Base-by-base conservation (phyloP, 2,329 filamentous ascomycete genomes). In the Penicillium sumatraense region DNA sequence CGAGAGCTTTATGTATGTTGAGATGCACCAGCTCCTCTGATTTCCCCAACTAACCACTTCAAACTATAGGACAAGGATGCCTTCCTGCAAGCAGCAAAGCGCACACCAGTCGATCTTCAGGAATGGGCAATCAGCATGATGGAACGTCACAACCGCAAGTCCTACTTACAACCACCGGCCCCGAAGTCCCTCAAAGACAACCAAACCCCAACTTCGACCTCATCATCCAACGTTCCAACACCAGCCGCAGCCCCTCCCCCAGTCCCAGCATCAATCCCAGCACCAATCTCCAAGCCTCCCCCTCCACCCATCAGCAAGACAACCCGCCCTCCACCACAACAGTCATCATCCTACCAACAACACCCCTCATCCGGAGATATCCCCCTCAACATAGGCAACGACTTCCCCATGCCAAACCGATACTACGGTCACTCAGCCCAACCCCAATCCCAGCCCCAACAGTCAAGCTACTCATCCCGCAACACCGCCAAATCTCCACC, bases 101-200 rank as follows among this genome's bases (percentile, higher is more conserved):
- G 93, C 64, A 99, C 95, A 1, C 95, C 95, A 0, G 95, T 99
- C 48, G 89, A 99, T 72, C 83, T 99, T 29, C 86, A 90, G 73
- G 90, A 92, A 60, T 99, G 95, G 95, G 93, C 95, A 20, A 86
- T 96, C 46, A 88, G 90, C 67, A 85, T 98, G 81, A 93, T 98
- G 86, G 93, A 97, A 72, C 87, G 89, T 66, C 90, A 97, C 75
- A 96, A 97, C 75, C 90, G 95, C 72, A 96, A 96, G 75, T 96
- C 93, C 24, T 93, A 97, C 72, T 83, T 97, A 33, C 90, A 88
- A 14, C 91, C 92, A 29, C 91, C 92, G 1, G 85, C 89, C 8
- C 91, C 90, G 1, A 87, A 90, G 69, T 89, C 91, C 10, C 82
- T 93, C 29, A 82, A 92, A 56, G 79, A 78, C 45, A 70, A 71